These are phyloP conservation scores for Mycosphaerella sp. DNA, from an alignment of 2,329 filamentous ascomycete species.

Conservation along the genomic window DNA sequence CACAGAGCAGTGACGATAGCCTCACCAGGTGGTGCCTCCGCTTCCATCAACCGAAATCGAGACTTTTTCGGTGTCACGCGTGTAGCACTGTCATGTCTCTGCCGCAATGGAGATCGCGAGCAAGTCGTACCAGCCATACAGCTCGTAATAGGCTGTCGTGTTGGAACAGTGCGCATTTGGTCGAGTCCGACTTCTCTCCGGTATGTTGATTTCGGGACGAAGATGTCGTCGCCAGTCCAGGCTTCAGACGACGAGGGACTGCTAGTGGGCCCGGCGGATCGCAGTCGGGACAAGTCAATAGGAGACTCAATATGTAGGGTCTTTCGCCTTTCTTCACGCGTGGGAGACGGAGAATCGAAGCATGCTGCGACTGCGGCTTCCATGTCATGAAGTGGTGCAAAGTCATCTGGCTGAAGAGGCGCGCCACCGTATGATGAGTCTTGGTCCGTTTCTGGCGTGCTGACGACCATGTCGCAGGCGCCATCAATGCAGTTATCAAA, in stretches of 20 bases:
- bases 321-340: slow-evolving; percentile 1
- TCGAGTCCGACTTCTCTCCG: not conserved
- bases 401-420: not conserved
- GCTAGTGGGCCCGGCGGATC: not conserved
- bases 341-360: slow-evolving; percentile 4
- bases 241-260: slow-evolving; percentile 17
- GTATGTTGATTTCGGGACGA: slow-evolving; percentile 1
- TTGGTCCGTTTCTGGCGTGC: not conserved
- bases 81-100: not conserved
- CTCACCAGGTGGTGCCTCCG: not conserved
- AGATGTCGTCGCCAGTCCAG: slow-evolving; percentile 26
- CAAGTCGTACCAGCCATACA: not conserved
- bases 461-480: not conserved
- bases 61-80: not conserved
- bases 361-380: slow-evolving; percentile 8
- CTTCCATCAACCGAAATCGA: not conserved
- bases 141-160: not conserved
- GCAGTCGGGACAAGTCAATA: not conserved
- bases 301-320: slow-evolving; percentile 5
- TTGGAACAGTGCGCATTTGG: not conserved
- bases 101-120: not conserved
- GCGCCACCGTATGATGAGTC: not conserved
- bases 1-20: no score
- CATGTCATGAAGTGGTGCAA: not conserved
- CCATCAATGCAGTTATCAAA: not conserved